These are phyloP conservation scores for Microdochium nivale DNA, from an alignment of 2,329 filamentous ascomycete genomes.

Conservation along the genomic window DNA sequence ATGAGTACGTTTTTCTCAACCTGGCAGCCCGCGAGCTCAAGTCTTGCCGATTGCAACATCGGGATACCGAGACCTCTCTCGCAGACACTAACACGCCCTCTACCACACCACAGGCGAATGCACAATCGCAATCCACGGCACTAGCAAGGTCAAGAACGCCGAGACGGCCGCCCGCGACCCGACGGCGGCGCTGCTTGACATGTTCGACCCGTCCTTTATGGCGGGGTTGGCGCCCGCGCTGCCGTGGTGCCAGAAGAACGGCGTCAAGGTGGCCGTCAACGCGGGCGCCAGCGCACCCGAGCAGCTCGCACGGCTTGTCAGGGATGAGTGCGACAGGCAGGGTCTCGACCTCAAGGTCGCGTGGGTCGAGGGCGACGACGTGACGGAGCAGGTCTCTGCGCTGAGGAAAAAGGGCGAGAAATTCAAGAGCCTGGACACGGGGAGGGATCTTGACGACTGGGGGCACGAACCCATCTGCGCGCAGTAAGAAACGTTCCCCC, in stretches of 20 bases:
- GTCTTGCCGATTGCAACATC: too few relatives aligned
- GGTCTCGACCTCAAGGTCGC: conserved; percentile 19
- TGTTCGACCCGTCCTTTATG: conserved; percentile 22
- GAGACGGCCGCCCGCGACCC: conserved; percentile 4
- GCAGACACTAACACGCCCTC: too few relatives aligned
- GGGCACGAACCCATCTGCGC: conserved; percentile 12
- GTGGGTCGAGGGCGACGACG: conserved; percentile 23
- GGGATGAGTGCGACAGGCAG: conserved; percentile 9
- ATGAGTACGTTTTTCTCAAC: too few relatives aligned
- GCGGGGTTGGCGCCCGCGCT: conserved; percentile 21
- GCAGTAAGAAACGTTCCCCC: not conserved
- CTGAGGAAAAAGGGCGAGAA: not conserved
- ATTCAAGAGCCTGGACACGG: not conserved
- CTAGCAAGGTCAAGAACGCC: conserved; percentile 15
- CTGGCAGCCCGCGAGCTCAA: too few relatives aligned
- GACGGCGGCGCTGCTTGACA: conserved; percentile 2
- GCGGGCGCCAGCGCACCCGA: conserved; percentile 21
- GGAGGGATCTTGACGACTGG: conserved; percentile 13
- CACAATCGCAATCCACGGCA: conserved; percentile 22
- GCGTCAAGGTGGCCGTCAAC: conserved; percentile 22
- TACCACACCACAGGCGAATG: conserved; percentile 17
- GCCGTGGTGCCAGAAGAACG: conserved; percentile 6
- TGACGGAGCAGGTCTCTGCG: conserved; percentile 8
- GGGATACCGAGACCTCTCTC: too few relatives aligned
- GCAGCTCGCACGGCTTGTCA: conserved; percentile 7